phyloP scores from a whole-genome alignment of 2,329 filamentous ascomycete species.

The Ophiostoma populinum region DNA sequence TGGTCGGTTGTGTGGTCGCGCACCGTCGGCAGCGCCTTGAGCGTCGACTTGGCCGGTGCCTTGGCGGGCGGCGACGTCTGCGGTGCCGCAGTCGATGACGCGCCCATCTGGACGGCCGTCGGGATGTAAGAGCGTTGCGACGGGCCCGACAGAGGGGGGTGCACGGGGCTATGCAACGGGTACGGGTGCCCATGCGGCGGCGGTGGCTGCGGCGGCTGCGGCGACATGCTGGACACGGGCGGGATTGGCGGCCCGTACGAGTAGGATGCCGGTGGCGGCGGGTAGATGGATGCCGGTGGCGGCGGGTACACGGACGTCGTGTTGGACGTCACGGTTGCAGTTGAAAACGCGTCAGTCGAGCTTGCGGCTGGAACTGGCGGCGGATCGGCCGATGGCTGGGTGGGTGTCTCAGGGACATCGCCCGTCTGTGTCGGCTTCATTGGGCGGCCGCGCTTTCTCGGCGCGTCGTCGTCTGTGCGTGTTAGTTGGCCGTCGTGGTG shows the following conservation, averaged over 20 bases:
- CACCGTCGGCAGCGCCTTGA: constrained; percentile 91
- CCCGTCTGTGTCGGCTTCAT: constrained; percentile 39
- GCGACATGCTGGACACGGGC: constrained; percentile 9
- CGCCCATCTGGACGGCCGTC: constrained; percentile 15
- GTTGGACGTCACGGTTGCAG: too few species aligned
- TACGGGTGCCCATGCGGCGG: constrained; percentile 6
- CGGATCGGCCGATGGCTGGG: constrained; percentile 12
- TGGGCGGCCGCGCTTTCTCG: constrained; percentile 42
- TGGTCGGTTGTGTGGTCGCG: constrained; percentile 96
- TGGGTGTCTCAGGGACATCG: constrained; percentile 38
- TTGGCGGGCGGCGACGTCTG: constrained; percentile 48
- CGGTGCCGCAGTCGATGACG: constrained; percentile 15
- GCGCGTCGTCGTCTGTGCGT: too few species aligned
- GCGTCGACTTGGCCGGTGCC: constrained; percentile 63
- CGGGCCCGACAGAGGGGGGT: background rate
- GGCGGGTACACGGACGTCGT: too few species aligned
- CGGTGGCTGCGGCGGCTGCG: constrained; percentile 6
- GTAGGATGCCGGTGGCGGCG: too few species aligned
- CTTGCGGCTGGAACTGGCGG: background rate
- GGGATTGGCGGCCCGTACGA: too few species aligned
- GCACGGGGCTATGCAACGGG: constrained; percentile 5
- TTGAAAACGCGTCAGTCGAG: background rate
- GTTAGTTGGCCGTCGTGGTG: constrained; percentile 21
- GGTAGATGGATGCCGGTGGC: too few species aligned
- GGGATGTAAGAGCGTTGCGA: constrained; percentile 27